Conservation (phyloP, 495 filamentous ascomycete species). For the Hypoxylon trugodes region DNA sequence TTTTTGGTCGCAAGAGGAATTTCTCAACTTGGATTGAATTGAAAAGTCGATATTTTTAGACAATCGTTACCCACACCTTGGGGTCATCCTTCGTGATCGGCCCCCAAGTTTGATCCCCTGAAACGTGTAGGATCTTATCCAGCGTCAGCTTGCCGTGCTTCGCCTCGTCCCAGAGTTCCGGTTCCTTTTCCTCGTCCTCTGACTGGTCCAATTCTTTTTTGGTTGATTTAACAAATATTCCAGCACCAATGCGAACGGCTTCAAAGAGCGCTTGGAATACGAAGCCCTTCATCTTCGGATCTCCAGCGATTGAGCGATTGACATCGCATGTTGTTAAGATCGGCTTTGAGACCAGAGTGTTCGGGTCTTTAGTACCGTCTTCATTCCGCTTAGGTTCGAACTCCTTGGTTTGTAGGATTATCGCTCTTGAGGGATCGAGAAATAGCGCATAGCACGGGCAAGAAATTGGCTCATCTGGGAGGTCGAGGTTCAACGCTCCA, state of each 20-base stretch:
- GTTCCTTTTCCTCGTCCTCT: constrained; percentile 6
- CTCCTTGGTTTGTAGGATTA: constrained; percentile 20
- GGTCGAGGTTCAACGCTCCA: constrained; percentile 22
- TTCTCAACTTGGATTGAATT: background rate
- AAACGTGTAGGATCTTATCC: constrained; percentile 32
- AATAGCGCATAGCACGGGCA: constrained; percentile 30
- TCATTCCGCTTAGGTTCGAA: constrained; percentile 9
- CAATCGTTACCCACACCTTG: constrained; percentile 19
- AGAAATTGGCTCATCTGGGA: constrained; percentile 16
- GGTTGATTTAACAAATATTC: constrained; percentile 16
- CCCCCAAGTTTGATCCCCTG: constrained; percentile 20
- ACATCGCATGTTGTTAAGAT: constrained; percentile 2
- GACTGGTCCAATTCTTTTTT: background rate
- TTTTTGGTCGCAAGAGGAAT: too few species aligned
- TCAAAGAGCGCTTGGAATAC: constrained; percentile 16
- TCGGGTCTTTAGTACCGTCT: background rate
- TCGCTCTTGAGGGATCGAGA: constrained; percentile 27
- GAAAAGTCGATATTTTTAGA: background rate
- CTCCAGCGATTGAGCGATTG: constrained; percentile 9
- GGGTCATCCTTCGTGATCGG: constrained; percentile 30
- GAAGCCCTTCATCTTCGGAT: constrained; percentile 1
- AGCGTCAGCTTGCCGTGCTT: constrained; percentile 29
- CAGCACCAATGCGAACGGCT: constrained; percentile 14
- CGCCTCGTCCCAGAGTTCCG: constrained; percentile 19
- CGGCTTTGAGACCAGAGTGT: background rate